Percentiles rank a stretch among this genome's conserved stretches.
Evolutionary conservation across 129 eudicot genomes (phyloP).

Genomic region (Glebionis coronaria): DNA sequence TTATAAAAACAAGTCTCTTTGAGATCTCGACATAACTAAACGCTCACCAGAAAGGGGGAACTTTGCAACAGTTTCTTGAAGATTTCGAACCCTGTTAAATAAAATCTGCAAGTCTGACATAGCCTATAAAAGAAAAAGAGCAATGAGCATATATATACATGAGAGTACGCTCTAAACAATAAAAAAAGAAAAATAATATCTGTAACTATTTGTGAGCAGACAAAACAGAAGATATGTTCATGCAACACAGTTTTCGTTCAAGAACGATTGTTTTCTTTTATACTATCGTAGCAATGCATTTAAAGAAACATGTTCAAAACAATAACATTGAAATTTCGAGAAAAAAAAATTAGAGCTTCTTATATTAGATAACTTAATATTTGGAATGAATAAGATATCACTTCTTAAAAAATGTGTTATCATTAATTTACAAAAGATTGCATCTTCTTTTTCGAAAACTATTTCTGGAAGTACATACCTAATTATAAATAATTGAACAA

Average conservation of each 20-base stretch:
- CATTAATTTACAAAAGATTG: background rate
- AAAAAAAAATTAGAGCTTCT: no score
- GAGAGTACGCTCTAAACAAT: background rate
- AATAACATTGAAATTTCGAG: no score
- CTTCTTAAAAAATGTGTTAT: no score
- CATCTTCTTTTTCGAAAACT: no score
- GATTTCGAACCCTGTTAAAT: constrained; percentile 55
- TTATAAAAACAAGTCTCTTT: constrained; percentile 1
- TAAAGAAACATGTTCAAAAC: no score
- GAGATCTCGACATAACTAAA: background rate
- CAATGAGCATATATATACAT: background rate
- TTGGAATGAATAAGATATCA: no score
- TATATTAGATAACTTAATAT: no score
- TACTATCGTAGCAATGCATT: no score
- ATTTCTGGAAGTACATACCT: no score
- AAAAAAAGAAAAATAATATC: background rate
- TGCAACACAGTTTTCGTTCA: background rate
- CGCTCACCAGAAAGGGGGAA: constrained; percentile 68
- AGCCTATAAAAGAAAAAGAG: constrained; percentile 48
- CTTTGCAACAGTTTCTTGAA: constrained; percentile 75
- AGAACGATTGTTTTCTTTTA: no score
- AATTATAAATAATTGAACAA: no score
- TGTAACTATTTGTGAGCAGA: background rate
- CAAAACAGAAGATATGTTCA: background rate
- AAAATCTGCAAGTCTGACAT: constrained; percentile 82